Evolutionary conservation across 2,329 filamentous ascomycete genomes (phyloP).

Genomic region (Neonectria ditissima): DNA sequence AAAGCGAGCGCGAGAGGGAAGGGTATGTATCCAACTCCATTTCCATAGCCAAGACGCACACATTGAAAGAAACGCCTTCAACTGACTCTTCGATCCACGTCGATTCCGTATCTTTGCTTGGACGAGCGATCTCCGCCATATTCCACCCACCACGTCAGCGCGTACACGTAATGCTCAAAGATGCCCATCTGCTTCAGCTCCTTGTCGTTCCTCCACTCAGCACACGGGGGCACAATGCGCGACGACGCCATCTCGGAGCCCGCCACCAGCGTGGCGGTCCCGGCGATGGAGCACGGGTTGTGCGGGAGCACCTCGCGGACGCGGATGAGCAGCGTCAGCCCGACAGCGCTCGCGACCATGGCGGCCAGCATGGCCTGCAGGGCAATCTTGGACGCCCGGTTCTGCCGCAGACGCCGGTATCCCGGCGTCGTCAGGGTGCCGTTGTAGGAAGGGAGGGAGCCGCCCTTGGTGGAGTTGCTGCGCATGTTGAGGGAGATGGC

Average conservation of each 20-base stretch:
- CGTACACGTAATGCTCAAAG: slow-evolving; percentile 29
- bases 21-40: slow-evolving; percentile 18
- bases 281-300: slow-evolving; percentile 47
- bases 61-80: background rate
- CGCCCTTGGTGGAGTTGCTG: slow-evolving; percentile 14
- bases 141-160: slow-evolving; percentile 62
- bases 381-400: slow-evolving; percentile 42
- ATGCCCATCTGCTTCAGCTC: slow-evolving; percentile 32
- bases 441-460: slow-evolving; percentile 23
- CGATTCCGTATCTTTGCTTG: slow-evolving; percentile 46
- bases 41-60: background rate
- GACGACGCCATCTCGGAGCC: slow-evolving; percentile 42
- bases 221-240: slow-evolving; percentile 37
- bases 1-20: background rate
- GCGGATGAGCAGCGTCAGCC: slow-evolving; percentile 38
- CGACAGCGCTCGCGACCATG: slow-evolving; percentile 44
- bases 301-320: slow-evolving; percentile 43
- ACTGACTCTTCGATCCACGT: slow-evolving; percentile 40
- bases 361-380: slow-evolving; percentile 47
- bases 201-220: slow-evolving; percentile 42
- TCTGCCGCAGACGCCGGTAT: slow-evolving; percentile 40
- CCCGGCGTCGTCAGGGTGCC: slow-evolving; percentile 24
- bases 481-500: slow-evolving; percentile 45
- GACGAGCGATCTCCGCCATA: slow-evolving; percentile 8
- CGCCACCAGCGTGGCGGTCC: slow-evolving; percentile 43